Base-by-base conservation (phyloP, 805 yeast species). In the Metschnikowia kofuensis region DNA sequence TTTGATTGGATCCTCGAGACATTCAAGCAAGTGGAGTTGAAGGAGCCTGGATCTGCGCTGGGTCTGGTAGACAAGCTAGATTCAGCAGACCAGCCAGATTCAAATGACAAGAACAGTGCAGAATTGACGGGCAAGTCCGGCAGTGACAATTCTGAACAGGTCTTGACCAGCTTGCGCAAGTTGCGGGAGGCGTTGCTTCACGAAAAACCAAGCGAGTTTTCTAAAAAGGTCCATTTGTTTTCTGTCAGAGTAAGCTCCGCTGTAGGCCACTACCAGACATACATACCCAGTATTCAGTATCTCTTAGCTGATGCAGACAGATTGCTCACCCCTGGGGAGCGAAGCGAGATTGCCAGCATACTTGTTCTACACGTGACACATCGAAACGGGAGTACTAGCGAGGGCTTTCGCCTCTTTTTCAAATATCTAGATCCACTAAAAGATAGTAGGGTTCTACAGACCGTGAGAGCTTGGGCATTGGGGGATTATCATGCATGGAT, bases 151-250 rank as follows among this genome's bases (percentile, higher is more conserved):
- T 47, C 50, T 4, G 47, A 43, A 35, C 44, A 49, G 8, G 63
- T 69, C 1, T 57, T 72, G 28, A 32, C 51, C 2, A 64, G 68
- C 11, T 57, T 73, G 29, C 61, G 87, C 36, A 81, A 80, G 49
- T 65, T 83, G 14, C 59, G 88, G 39, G 87, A 83, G 57, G 78
- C 85, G 8, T 57, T 82, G 32, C 59, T 83, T 15, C 58, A 67
- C n/a, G 47, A 61, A 5, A 52, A 57, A 13, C 68, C 77, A 0
- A 67, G 66, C 40, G 62, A 61, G 30, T 78, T 80, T 47, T 59
- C 74, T 9, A 69, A 67, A 42, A 60, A 64, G n/a, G 83, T 83
- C 21, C 77, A 71, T 49, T 52, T 81, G 29, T 72, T 69, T 35
- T 78, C 85, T 0, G 69, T 76, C 8, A 57, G 80, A 32, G 67